Base-by-base conservation (phyloP, 2,329 filamentous ascomycete genomes). In the Dendrostoma leiphaemia region DNA sequence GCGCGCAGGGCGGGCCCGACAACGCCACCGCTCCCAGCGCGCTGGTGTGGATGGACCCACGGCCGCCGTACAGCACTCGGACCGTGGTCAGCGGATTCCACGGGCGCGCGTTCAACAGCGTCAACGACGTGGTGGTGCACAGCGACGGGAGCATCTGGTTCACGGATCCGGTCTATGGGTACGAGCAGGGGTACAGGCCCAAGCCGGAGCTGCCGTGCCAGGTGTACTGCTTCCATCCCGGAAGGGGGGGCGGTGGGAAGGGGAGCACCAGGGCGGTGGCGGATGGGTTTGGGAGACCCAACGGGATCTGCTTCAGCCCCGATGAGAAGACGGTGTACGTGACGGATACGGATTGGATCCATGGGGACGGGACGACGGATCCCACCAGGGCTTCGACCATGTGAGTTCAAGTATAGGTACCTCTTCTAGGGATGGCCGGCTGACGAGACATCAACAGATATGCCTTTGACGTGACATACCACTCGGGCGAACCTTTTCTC, bases 151-250 rank as follows among this genome's bases (percentile, higher is more conserved):
- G 66, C 6, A 68, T 80, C 23, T 80, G 76, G 75, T 79, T 80
- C 60, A 79, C 76, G 0, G 77, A 80, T 59, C 74, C 76, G 0
- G 65, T 69, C 8, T 80, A 80, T 61, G 78, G 77, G 8, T 71
- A 65, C 24, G 71, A 77, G 53, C 76, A 79, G 58, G 70, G 74
- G 9, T 75, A 77, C 59, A 68, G 77, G 9, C 72, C 71, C 9
- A 61, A 63, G 9, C 74, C 77, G 1, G 64, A 66, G 37, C 53
- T 81, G 9, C 77, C 77, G 1, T 71, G 67, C 48, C 74, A 76
- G 52, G 76, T 80, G 3, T 81, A 81, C 61, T 69, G 77, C 10
- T 78, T 72, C 48, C 69, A 76, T 34, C 50, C 46, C 2, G 34
- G 40, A 7, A 53, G 17, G 23, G 50, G 50, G 3, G 6, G 34